These are phyloP conservation scores for Ceratocystis alfenasii DNA, from an alignment of 2,329 filamentous ascomycete species.

Conservation along the genomic window DNA sequence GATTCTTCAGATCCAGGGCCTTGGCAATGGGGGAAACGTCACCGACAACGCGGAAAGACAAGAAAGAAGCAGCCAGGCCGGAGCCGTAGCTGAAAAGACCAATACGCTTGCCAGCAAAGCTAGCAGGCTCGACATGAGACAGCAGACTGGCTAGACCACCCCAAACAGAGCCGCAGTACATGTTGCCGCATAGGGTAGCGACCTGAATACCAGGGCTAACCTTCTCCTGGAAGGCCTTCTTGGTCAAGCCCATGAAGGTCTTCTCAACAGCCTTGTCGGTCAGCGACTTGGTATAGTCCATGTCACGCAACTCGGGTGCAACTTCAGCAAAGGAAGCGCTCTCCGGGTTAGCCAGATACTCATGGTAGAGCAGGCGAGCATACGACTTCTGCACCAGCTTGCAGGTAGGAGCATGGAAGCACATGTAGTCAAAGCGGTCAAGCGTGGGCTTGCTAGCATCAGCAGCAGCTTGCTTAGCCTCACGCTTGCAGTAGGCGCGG, in stretches of 20 bases:
- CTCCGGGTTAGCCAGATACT: slow-evolving; percentile 61
- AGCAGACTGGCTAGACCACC: slow-evolving; percentile 63
- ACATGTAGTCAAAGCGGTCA: slow-evolving; percentile 72
- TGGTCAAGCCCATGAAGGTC: slow-evolving; percentile 71
- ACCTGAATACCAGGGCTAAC: slow-evolving; percentile 63
- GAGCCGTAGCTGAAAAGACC: slow-evolving; percentile 71
- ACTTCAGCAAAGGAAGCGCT: slow-evolving; percentile 60
- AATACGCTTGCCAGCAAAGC: slow-evolving; percentile 58
- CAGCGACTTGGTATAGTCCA: slow-evolving; percentile 69
- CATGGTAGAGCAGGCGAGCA: slow-evolving; percentile 72
- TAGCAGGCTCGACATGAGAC: slow-evolving; percentile 48
- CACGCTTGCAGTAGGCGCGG: slow-evolving; percentile 65
- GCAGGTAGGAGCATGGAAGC: slow-evolving; percentile 77
- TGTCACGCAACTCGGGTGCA: slow-evolving; percentile 60
- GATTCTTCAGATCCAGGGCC: slow-evolving; percentile 56
- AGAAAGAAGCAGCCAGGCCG: slow-evolving; percentile 58
- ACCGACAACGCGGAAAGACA: slow-evolving; percentile 61
- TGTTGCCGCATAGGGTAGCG: slow-evolving; percentile 62
- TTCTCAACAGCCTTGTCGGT: slow-evolving; percentile 76
- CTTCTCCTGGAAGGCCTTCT: slow-evolving; percentile 73
- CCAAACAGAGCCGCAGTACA: slow-evolving; percentile 62
- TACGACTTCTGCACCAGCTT: slow-evolving; percentile 81
- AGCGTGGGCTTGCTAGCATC: slow-evolving; percentile 47
- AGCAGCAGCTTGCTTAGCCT: slow-evolving; percentile 43
- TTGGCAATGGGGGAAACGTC: slow-evolving; percentile 56